Conservation (phyloP, 768 basidiomycete genomes). For the Kwoniella dejecticola region DNA sequence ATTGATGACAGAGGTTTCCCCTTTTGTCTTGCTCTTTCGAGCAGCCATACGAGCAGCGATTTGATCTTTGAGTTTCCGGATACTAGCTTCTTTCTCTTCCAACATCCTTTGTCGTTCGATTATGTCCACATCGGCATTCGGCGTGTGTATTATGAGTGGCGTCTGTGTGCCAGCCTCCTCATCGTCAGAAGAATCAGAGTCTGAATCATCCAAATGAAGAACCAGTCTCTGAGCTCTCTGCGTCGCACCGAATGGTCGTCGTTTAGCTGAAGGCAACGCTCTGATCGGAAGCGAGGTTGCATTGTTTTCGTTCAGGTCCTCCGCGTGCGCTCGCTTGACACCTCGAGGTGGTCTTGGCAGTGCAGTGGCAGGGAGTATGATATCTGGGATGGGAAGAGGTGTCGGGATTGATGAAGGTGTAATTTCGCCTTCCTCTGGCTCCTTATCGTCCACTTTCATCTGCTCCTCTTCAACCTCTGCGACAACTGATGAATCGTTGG, state of each 20-base stretch:
- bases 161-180: slow-evolving; percentile 6
- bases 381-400: slow-evolving; percentile 4
- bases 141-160: background rate
- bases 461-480: slow-evolving; percentile 18
- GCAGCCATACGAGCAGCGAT: slow-evolving; percentile 39
- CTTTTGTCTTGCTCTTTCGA: slow-evolving; percentile 6
- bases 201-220: slow-evolving; percentile 37
- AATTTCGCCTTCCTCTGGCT: slow-evolving; percentile 45
- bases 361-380: background rate
- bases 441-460: slow-evolving; percentile 29
- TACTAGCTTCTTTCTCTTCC: slow-evolving; percentile 45
- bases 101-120: slow-evolving; percentile 27
- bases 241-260: slow-evolving; percentile 25
- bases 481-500: too few species aligned
- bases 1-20: background rate
- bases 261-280: slow-evolving; percentile 17
- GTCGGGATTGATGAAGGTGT: slow-evolving; percentile 10
- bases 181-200: slow-evolving; percentile 24
- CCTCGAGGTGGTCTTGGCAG: slow-evolving; percentile 23
- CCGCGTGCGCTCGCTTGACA: slow-evolving; percentile 36
- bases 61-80: slow-evolving; percentile 37
- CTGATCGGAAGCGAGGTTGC: slow-evolving; percentile 27
- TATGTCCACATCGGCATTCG: background rate
- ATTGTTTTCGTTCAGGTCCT: slow-evolving; percentile 41
- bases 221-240: slow-evolving; percentile 33